Conservation (phyloP, 345 rosid genomes). For the Pseudoturritis turrita region DNA sequence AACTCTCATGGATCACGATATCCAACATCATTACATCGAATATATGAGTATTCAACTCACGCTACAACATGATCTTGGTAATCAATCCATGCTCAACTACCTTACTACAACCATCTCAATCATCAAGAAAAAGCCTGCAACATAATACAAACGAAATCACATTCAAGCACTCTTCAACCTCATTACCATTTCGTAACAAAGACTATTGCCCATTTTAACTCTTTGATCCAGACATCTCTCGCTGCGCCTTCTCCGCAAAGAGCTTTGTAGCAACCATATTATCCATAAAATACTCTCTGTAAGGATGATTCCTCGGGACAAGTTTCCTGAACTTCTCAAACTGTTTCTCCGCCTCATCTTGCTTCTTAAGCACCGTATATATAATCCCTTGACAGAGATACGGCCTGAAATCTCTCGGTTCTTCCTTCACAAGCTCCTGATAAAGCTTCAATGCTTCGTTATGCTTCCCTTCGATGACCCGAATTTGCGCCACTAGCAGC, state of each 20-base stretch:
- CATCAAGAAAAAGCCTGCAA: not conserved
- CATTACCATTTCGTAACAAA: not conserved
- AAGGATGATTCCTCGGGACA: slow-evolving; percentile 84
- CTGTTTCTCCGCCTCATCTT: slow-evolving; percentile 76
- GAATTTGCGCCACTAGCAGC: slow-evolving; percentile 70
- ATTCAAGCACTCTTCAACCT: slow-evolving; percentile 5
- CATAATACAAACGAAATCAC: not conserved
- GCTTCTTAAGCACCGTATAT: slow-evolving; percentile 67
- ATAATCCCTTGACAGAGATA: slow-evolving; percentile 86
- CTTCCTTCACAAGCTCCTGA: slow-evolving; percentile 76
- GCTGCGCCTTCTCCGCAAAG: slow-evolving; percentile 51
- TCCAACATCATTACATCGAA: no score
- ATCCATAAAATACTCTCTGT: slow-evolving; percentile 69
- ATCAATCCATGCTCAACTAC: slow-evolving; percentile 5
- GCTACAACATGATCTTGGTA: not conserved
- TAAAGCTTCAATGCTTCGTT: slow-evolving; percentile 73
- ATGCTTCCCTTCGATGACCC: slow-evolving; percentile 64
- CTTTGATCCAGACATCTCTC: slow-evolving; percentile 40
- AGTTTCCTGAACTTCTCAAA: slow-evolving; percentile 77
- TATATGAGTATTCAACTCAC: no score
- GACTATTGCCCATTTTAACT: slow-evolving; percentile 16
- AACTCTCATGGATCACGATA: no score
- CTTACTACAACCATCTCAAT: slow-evolving; percentile 16
- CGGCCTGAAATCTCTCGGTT: slow-evolving; percentile 91
- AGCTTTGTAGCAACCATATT: slow-evolving; percentile 68